Evolutionary conservation across 2,329 filamentous ascomycete species (phyloP).

Genomic region (Stemphylium vesicarium): DNA sequence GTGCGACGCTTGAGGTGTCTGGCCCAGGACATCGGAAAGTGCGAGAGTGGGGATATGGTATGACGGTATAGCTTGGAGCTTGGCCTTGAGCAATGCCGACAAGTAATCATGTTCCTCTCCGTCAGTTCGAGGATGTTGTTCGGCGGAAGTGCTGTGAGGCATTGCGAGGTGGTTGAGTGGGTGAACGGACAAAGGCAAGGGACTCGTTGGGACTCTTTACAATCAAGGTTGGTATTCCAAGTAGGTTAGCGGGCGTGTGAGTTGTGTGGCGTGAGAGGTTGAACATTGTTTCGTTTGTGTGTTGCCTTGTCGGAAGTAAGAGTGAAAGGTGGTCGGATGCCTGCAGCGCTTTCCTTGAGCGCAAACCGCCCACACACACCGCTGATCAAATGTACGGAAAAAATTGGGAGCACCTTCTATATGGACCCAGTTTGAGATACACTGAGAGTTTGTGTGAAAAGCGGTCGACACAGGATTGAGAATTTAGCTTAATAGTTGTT

Average conservation of each 20-base stretch:
- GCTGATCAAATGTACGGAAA: background rate
- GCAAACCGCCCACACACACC: background rate
- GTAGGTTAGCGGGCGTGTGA: background rate
- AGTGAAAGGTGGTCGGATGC: background rate
- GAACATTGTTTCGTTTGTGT: background rate
- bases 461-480: too few relatives aligned
- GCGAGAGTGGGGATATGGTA: conserved; percentile 21
- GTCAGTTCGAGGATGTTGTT: background rate
- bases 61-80: conserved; percentile 18
- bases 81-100: conserved; percentile 10
- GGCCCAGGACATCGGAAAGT: too few relatives aligned
- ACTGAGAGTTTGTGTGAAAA: too few relatives aligned
- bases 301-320: background rate
- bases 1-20: too few relatives aligned
- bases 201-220: background rate
- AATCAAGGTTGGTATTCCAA: background rate
- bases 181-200: background rate
- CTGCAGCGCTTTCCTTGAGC: background rate
- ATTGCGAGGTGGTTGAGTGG: background rate
- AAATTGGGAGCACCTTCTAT: too few relatives aligned
- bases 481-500: too few relatives aligned
- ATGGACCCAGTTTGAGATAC: too few relatives aligned
- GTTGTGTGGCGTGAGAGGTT: background rate
- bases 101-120: conserved; percentile 3
- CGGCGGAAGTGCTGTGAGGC: background rate